Evolutionary conservation across 2,329 filamentous ascomycete species (phyloP), one percentile per base, ranked within the genome.

Genomic region (Colletotrichum incanum): DNA sequence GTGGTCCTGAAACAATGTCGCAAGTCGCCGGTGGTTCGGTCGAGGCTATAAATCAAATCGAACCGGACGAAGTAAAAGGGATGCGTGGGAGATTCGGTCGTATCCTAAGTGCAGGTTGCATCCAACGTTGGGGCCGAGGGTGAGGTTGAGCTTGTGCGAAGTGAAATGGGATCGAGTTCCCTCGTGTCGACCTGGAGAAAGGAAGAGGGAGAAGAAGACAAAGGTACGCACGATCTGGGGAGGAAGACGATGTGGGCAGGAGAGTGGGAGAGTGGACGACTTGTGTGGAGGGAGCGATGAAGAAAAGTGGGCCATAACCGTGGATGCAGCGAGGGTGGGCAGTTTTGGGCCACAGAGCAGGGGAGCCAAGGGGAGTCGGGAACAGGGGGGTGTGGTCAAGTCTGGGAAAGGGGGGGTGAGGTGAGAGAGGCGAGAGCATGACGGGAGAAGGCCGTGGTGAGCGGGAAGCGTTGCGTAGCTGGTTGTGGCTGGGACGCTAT

Each of bases 171-270:
- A 58, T 50, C 61, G 65, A 60, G 41, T 61, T 68, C 65, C 56
- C 67, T 54, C 65, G 67, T 52, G 56, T 68, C 58, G 65, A 68
- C 69, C 65, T 63, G 45, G 58, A 52, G 64, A 56, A 65, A 43
- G 37, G 49, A 56, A 56, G 41, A 62, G 47, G 69, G 39, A 68
- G 58, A 71, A 71, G 49, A 45, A 67, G 67, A 68, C 41, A 55
- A 64, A 63, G 58, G 45, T 54, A 72, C 58, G 65, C 58, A 54
- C 65, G 65, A 72, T 72, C 69, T 72, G 69, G 69, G 68, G 69
- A 67, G 55, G 50, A 64, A 63, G 65, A 72, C 69, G 69, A 72
- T 68, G 69, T 72, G 69, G 69, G 65, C 45, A 47, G 56, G 47
- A 31, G 55, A 49, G 67, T 69, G 60, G 67, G 64, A 60, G 65